Base-by-base conservation (phyloP, 2,329 filamentous ascomycete genomes). In the Hawksworthiomyces lignivorus region DNA sequence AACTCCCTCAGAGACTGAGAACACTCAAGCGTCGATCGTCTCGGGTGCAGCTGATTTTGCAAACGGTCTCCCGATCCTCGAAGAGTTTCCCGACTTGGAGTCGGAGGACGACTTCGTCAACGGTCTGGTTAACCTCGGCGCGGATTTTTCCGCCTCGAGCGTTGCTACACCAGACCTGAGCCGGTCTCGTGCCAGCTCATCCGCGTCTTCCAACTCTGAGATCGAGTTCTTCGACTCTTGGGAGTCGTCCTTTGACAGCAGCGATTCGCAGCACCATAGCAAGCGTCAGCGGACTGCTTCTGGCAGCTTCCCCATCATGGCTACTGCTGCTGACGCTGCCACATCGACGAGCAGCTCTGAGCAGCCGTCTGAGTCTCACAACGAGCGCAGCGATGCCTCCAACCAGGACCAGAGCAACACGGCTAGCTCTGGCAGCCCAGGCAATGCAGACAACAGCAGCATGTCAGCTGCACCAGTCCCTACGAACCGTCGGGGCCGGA, bases 401-500 rank as follows among this genome's bases (percentile, higher is more conserved):
- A 35, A 5, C 31, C 21, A 18, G 17, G 37, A 43, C 11, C 33
- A 42, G 7, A 52, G 57, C 35, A 54, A 58, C 34, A 65, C 68
- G 42, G 55, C 57, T 15, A 57, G 58, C 22, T 58, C 58, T 2
- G 55, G 56, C 36, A 60, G 63, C 22, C 52, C 55, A n/a, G 58
- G 54, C 15, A 60, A 62, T 11, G 62, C 18, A 3, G 31, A 20
- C n/a, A 26, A 21, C 31, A 31, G 39, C 27, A 35, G 36, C 52
- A 52, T 62, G 52, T 59, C 64, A 36, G 63, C 51, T 33, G 46
- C 65, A 1, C 67, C 73, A 4, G 67, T 71, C 8, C 83, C 84
- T 9, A 77, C 84, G 53, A 94, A 87, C 65, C 89, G 92, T 51
- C 89, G 92, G 46, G 92, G 92, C 46, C 89, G 92, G 65, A 98